phyloP scores from a whole-genome alignment of 225 moss, liverwort and hornwort species.

The Pleurozium schreberi region DNA sequence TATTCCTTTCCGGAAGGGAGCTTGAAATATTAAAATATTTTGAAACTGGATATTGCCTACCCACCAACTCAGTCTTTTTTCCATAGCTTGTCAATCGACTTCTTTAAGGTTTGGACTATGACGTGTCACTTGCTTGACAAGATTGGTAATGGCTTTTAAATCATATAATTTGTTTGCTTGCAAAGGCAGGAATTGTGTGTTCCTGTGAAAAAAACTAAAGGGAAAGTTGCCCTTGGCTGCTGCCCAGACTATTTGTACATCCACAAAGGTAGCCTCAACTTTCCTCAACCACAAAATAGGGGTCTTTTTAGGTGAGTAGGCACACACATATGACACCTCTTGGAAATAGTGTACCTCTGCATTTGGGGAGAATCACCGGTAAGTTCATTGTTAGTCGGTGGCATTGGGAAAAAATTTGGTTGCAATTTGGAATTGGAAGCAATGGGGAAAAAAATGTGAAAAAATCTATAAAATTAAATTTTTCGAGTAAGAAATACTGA shows the following conservation, averaged over 20 bases:
- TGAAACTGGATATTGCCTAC: neutral
- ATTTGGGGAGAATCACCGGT: too few relatives aligned
- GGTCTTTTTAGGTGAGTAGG: neutral
- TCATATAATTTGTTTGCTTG: neutral
- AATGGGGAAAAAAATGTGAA: neutral
- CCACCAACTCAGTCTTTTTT: neutral
- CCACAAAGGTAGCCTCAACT: neutral
- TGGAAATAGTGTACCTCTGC: too few relatives aligned
- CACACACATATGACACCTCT: neutral
- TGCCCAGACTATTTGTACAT: neutral
- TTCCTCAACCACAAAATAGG: neutral
- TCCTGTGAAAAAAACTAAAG: neutral
- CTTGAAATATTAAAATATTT: neutral
- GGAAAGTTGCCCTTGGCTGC: neutral
- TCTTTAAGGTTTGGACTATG: neutral
- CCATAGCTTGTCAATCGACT: neutral
- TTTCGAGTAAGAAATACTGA: rapidly evolving
- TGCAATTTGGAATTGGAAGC: too few relatives aligned
- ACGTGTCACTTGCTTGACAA: neutral
- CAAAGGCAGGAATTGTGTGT: neutral
- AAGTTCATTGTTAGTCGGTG: neutral
- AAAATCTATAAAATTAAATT: neutral
- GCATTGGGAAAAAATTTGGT: neutral
- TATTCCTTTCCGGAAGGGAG: neutral
- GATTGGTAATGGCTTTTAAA: neutral